Conservation (phyloP, 305 asterid genomes). For the Solanum chacoense region DNA sequence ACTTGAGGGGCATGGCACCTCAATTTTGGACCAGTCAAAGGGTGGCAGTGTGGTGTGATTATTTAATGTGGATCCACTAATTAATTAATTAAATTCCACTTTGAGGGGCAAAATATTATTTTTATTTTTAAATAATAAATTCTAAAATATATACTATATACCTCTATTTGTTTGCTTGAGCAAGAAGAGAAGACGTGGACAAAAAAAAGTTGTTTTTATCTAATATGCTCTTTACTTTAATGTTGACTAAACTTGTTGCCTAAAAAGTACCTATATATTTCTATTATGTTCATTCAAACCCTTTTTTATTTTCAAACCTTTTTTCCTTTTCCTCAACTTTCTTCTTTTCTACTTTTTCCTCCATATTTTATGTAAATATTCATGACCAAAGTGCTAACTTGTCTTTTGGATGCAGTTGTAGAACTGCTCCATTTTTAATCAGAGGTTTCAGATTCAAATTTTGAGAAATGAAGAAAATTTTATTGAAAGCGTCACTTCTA, state of each 20-base stretch:
- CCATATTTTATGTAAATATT: neutral
- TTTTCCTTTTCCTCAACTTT: neutral
- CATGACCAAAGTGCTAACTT: neutral
- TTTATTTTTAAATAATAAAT: neutral
- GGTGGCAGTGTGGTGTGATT: neutral
- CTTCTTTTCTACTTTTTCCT: neutral
- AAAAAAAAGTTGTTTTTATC: neutral
- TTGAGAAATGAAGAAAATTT: too few relatives aligned
- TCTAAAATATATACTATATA: neutral
- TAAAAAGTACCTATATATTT: neutral
- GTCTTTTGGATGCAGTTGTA: neutral
- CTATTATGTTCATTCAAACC: neutral
- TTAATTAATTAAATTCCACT: neutral
- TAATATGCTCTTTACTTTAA: neutral
- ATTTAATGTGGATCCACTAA: neutral
- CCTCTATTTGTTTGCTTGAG: neutral
- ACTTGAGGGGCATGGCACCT: slow-evolving; percentile 10
- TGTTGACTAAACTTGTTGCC: neutral
- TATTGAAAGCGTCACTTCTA: accelerated
- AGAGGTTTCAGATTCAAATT: accelerated
- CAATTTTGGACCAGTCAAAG: neutral
- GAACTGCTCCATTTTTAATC: neutral
- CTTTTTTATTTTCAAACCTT: neutral
- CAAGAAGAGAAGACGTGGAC: slow-evolving; percentile 9
- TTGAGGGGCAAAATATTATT: neutral